Evolutionary conservation across 2,329 filamentous ascomycete species (phyloP), one percentile per base, ranked within the genome.

Genomic region (Coniochaeta sp.): DNA sequence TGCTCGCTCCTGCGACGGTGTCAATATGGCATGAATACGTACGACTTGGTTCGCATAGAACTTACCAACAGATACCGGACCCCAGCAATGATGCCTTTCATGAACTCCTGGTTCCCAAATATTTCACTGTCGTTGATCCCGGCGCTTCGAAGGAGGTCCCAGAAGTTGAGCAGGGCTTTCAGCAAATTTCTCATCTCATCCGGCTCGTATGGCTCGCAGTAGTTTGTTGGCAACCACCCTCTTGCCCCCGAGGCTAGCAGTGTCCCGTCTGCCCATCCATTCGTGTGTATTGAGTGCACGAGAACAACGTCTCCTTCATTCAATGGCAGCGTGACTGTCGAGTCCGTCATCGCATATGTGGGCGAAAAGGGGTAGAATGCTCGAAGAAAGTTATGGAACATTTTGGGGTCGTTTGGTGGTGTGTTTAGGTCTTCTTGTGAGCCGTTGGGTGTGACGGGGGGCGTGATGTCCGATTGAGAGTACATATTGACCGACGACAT

Each of bases 261-360:
- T 0, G 95, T 99, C 58, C 95, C 95, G 73, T 99, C 95, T 34
- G 95, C 95, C 95, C 95, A 99, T 66, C 95, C 95, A 77, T 98
- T 99, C 62, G 91, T 95, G 74, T 99, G 95, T 65, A 98, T 90
- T 4, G 95, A 97, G 74, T 99, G 95, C 24, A 99, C 89, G 61
- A 99, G 77, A 59, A 99, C 89, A 56, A 99, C 85, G 69, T 99
- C 95, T 61, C 95, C 95, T 70, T 95, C 89, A 66, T 90, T 90
- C 60, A 99, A 82, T 24, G 92, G 89, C 12, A 97, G 80, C 12
- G 93, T 98, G 59, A 98, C 89, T 10, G 91, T 95, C 12, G 89
- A 89, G 61, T 93, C 90, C n/a, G 86, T 86, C 62, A 91, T 84
- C 47, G 89, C 83, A 67, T 88, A 87, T 61, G 82, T 86, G 1